phyloP scores from a whole-genome alignment of 1,284 basidiomycete species.

The Ganoderma lucidum region DNA sequence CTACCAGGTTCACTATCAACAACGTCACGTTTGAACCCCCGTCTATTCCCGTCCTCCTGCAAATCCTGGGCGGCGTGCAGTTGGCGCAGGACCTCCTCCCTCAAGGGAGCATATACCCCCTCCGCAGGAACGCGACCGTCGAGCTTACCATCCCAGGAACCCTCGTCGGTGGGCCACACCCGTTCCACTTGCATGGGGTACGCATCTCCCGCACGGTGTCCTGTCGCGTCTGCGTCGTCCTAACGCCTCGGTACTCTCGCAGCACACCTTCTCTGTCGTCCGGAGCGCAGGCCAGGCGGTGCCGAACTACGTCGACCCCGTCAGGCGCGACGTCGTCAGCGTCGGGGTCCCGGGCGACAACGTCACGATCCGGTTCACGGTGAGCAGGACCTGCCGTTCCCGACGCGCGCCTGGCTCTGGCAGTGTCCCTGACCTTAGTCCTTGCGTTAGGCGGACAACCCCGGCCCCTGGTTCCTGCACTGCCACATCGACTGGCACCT shows the following conservation, averaged over 20 bases:
- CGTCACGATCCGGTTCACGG: constrained; percentile 40
- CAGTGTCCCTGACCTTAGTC: too few relatives aligned
- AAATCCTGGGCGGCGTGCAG: constrained; percentile 45
- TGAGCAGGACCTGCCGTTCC: background rate
- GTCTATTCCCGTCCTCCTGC: constrained; percentile 46
- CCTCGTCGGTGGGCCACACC: constrained; percentile 38
- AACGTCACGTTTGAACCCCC: constrained; percentile 37
- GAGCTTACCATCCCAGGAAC: constrained; percentile 45
- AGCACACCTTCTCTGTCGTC: constrained; percentile 38
- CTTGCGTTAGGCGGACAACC: constrained; percentile 36
- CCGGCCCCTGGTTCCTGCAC: constrained; percentile 45
- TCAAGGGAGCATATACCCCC: constrained; percentile 39
- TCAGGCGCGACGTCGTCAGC: constrained; percentile 39
- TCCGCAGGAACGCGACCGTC: constrained; percentile 43
- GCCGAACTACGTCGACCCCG: constrained; percentile 50
- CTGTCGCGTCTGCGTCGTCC: background rate
- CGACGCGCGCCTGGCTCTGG: too few relatives aligned
- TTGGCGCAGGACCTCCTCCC: constrained; percentile 42
- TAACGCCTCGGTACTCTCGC: background rate
- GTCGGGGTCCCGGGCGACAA: constrained; percentile 34
- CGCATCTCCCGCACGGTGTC: background rate
- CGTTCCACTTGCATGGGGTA: constrained; percentile 52
- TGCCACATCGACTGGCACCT: constrained; percentile 46
- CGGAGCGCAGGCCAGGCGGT: constrained; percentile 29
- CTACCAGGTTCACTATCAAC: constrained; percentile 32